A percentile compares a stretch with the other conserved stretches of the same genome.
Conservation (phyloP, 1,284 basidiomycete genomes). For the Taiwanofungus camphoratus region DNA sequence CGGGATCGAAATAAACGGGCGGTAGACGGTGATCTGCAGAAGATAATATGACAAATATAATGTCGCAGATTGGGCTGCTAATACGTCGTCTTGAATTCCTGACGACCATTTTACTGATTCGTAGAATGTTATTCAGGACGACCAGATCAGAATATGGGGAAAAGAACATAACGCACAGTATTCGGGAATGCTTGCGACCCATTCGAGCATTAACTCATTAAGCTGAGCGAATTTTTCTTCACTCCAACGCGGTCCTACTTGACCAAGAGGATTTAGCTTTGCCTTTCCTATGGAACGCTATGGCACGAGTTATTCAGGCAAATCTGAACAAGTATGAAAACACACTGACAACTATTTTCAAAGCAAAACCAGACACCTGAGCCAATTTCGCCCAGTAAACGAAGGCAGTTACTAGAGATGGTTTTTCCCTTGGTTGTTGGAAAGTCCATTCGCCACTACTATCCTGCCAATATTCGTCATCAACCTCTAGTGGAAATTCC, state of each 20-base stretch:
- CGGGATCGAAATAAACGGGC: slow-evolving; percentile 58
- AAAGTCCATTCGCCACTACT: slow-evolving; percentile 45
- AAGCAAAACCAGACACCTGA: slow-evolving; percentile 64
- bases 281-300: slow-evolving; percentile 73
- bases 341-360: slow-evolving; percentile 61
- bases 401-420: slow-evolving; percentile 60
- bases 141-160: slow-evolving; percentile 1
- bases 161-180: slow-evolving; percentile 44
- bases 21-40: slow-evolving; percentile 66
- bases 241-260: slow-evolving; percentile 47
- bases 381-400: slow-evolving; percentile 64
- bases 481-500: slow-evolving; percentile 75
- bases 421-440: slow-evolving; percentile 57
- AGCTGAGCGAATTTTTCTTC: slow-evolving; percentile 66
- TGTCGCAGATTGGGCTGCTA: slow-evolving; percentile 57
- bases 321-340: not conserved
- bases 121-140: slow-evolving; percentile 3
- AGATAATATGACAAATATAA: slow-evolving; percentile 69
- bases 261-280: slow-evolving; percentile 43
- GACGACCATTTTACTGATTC: slow-evolving; percentile 66
- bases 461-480: slow-evolving; percentile 80
- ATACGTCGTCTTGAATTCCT: slow-evolving; percentile 39
- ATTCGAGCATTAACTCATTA: slow-evolving; percentile 65
- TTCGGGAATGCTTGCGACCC: slow-evolving; percentile 65
- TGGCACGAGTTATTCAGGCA: not conserved